A percentile compares a stretch with the other conserved stretches of the same genome.
phyloP scores from a whole-genome alignment of 441 rosid species.

The Theobroma grandiflorum region DNA sequence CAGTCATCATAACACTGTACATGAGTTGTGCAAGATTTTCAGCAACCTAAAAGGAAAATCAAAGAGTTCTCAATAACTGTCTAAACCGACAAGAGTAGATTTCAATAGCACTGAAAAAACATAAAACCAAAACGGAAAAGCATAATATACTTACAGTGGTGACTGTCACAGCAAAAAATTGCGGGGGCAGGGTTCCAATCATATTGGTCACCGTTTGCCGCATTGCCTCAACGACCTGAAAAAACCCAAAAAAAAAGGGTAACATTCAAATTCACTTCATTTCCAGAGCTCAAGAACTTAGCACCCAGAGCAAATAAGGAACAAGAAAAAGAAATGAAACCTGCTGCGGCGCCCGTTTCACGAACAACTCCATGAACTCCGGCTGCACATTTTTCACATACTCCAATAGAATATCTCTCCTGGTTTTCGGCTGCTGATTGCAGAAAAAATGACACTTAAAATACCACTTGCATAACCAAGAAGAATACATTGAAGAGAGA shows the following conservation, averaged over 20 bases:
- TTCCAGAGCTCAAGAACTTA: not conserved
- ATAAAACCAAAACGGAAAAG: slow-evolving; percentile 16
- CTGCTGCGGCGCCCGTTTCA: slow-evolving; percentile 90
- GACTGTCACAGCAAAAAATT: slow-evolving; percentile 85
- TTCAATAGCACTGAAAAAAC: slow-evolving; percentile 5
- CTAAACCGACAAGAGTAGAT: slow-evolving; percentile 4
- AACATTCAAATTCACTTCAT: slow-evolving; percentile 4
- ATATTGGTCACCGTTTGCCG: slow-evolving; percentile 91
- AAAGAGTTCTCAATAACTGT: slow-evolving; percentile 24
- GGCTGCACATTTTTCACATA: slow-evolving; percentile 97
- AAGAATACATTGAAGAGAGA: not conserved
- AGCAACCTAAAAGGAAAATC: slow-evolving; percentile 71
- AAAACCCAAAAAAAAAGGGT: slow-evolving; percentile 5
- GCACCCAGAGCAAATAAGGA: slow-evolving; percentile 25
- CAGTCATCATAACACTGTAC: slow-evolving; percentile 98
- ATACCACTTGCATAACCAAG: slow-evolving; percentile 27
- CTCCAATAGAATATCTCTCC: slow-evolving; percentile 90
- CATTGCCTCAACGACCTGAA: slow-evolving; percentile 95
- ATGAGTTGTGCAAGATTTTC: slow-evolving; percentile 98
- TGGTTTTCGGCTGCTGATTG: slow-evolving; percentile 57
- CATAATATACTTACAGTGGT: slow-evolving; percentile 67
- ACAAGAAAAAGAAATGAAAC: slow-evolving; percentile 38
- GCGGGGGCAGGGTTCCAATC: slow-evolving; percentile 93
- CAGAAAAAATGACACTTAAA: slow-evolving; percentile 25
- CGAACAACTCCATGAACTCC: slow-evolving; percentile 92